These are phyloP conservation scores for Alternaria sp. DNA, from an alignment of 2,329 filamentous ascomycete species.

Conservation along the genomic window DNA sequence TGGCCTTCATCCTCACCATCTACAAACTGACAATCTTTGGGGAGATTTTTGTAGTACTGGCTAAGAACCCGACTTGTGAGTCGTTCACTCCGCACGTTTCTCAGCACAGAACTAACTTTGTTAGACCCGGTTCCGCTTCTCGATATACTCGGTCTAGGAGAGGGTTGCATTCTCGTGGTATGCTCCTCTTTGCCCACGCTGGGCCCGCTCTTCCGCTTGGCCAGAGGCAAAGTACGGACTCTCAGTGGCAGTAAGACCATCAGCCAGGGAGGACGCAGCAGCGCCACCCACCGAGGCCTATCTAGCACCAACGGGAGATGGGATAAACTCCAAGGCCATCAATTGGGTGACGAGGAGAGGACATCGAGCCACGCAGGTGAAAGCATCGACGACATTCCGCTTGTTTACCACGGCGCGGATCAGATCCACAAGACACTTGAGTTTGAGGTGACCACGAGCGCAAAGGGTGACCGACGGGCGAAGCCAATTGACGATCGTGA, in stretches of 20 bases:
- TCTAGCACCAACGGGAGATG: neutral
- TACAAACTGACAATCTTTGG: conserved; percentile 4
- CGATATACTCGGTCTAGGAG: conserved; percentile 3
- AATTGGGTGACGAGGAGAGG: neutral
- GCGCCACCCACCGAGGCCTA: neutral
- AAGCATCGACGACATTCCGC: conserved; percentile 3
- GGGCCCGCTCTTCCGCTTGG: neutral
- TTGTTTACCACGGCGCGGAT: conserved; percentile 3
- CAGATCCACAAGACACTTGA: conserved; percentile 3
- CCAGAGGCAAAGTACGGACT: neutral
- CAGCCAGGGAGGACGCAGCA: neutral
- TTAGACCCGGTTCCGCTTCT: neutral
- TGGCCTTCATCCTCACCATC: conserved; percentile 4
- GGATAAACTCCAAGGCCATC: neutral
- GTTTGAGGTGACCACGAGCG: neutral
- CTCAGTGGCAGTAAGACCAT: neutral
- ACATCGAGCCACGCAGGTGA: neutral
- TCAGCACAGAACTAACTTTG: neutral
- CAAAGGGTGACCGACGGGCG: neutral
- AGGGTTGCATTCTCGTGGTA: neutral
- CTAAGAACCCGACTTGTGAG: neutral
- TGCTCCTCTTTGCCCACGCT: conserved; percentile 4
- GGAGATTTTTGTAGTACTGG: neutral
- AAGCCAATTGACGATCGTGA: neutral
- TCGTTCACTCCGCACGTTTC: neutral